phyloP scores from a whole-genome alignment of 2,329 filamentous ascomycete species.

The Zymoseptoria passerinii region DNA sequence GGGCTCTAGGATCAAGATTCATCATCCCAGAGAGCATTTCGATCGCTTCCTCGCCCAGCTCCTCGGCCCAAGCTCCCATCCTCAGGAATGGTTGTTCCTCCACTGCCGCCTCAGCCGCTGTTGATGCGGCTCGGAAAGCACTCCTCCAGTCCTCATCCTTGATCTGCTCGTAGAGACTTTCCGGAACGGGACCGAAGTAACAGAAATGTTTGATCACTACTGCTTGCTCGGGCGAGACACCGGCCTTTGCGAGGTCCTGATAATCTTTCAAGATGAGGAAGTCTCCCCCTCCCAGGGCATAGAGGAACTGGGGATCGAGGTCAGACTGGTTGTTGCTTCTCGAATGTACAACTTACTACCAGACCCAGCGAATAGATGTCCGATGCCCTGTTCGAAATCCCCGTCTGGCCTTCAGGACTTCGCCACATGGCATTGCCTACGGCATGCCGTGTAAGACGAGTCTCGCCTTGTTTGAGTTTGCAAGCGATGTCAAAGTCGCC shows the following conservation, averaged over 20 bases:
- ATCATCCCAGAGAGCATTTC: conserved; percentile 32
- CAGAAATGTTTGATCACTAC: conserved; percentile 29
- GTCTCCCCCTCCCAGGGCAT: conserved; percentile 26
- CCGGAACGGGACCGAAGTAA: conserved; percentile 29
- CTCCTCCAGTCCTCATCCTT: conserved; percentile 23
- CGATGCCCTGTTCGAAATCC: conserved; percentile 29
- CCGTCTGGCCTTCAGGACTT: conserved; percentile 34
- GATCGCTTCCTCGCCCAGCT: conserved; percentile 21
- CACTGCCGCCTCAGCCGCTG: conserved; percentile 23
- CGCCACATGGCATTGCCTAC: conserved; percentile 36
- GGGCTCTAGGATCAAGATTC: conserved; percentile 27
- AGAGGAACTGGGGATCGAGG: conserved; percentile 29
- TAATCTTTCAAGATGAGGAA: conserved; percentile 28
- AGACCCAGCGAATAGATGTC: conserved; percentile 34
- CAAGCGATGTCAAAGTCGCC: conserved; percentile 33
- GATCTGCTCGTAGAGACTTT: conserved; percentile 27
- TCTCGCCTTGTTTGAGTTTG: conserved; percentile 25
- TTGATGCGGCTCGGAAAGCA: conserved; percentile 20
- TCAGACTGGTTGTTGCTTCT: conserved; percentile 9
- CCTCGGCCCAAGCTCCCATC: conserved; percentile 26
- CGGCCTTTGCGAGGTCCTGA: conserved; percentile 24
- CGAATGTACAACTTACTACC: conserved; percentile 26
- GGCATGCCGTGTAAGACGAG: conserved; percentile 22
- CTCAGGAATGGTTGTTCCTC: conserved; percentile 24
- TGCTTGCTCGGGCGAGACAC: conserved; percentile 25